Evolutionary conservation across 2,329 filamentous ascomycete species (phyloP), one percentile per base, ranked within the genome.

Genomic region (Xylaria multiplex): DNA sequence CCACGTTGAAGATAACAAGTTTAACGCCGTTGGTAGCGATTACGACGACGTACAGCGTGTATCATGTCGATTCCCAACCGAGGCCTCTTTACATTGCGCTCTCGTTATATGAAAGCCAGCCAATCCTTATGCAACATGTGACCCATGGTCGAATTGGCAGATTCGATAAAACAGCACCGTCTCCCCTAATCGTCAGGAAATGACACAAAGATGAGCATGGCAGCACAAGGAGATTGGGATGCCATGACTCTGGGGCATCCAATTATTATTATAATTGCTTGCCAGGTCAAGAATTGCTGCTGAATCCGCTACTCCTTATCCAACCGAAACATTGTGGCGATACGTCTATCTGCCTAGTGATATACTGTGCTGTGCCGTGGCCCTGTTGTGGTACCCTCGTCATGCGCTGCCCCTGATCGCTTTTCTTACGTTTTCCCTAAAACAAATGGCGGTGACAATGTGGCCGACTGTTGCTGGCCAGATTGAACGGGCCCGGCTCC

Each of bases 361-460:
- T 27, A 52, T 55, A 43, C 53, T 55, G 53, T 55, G 53, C 24
- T 40, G 22, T 43, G 37, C n/a, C 11, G 6, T 30, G 8, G 30
- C 14, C 11, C 11, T 48, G 45, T 14, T 24, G 24, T 48, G 45
- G 45, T 46, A 53, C 49, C 37, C 53, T 55, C 46, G 32, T 24
- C 46, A 54, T 65, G 64, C 57, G 48, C 42, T 48, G 55, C 62
- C 62, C 62, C 60, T 70, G 65, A 57, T 66, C 57, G 57, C 5
- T 37, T 37, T 37, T 37, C 35, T 13, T 37, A 13, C 8, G 30
- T 16, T 59, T 59, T 56, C 63, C 58, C 42, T 46, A 66, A 64
- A 62, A 32, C 68, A 73, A 76, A 73, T 73, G 69, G 75, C 75
- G 75, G 75, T 76, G 75, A 76, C 74, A 58, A 76, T 75, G 74